Evolutionary conservation across 768 basidiomycete genomes (phyloP), one percentile per base, ranked within the genome.

Genomic region (Hortiboletus flavorubellus): DNA sequence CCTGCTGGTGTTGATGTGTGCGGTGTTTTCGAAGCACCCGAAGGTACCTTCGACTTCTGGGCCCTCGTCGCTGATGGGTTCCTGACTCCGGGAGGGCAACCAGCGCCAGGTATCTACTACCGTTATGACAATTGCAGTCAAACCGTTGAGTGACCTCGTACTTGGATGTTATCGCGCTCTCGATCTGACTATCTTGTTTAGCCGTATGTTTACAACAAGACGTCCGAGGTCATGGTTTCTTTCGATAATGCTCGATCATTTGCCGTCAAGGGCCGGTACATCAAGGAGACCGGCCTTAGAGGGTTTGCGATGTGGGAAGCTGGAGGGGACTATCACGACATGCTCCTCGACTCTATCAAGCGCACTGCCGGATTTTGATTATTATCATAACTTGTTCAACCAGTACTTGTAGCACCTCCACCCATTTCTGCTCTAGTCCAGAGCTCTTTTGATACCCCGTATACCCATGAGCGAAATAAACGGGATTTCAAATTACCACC

Each of bases 301-400:
- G 89, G 88, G 4, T 89, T 89, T 67, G 73, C 82, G 2, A 80
- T 86, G 70, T 89, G 87, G 87, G 84, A 89, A 64, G 79, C 84
- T 44, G 85, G 80, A 31, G 85, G 85, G 5, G 89, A 89, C 64
- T 76, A 70, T 47, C 59, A 82, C n/a, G 76, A 88, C 61, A 75
- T 80, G 18, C 73, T 90, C 42, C 72, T 89, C 4, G 75, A 87
- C 66, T 74, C 87, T 6, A 85, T 89, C 30, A 61, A 59, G 21
- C 0, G 0, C 21, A 21, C 58, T 0, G 53, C 49, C 31, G 64
- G 61, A 23, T 51, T 21, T 55, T 40, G 49, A 40, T n/a, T 39
- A 7, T 21, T 29, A 21, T 21, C 21, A 21, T n/a, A n/a, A n/a
- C n/a, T n/a, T n/a, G n/a, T n/a, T n/a, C n/a, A n/a, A n/a, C n/a